A percentile compares a stretch with the other conserved stretches of the same genome.
Conservation (phyloP, 106 monocot genomes). For the Acorus gramineus region DNA sequence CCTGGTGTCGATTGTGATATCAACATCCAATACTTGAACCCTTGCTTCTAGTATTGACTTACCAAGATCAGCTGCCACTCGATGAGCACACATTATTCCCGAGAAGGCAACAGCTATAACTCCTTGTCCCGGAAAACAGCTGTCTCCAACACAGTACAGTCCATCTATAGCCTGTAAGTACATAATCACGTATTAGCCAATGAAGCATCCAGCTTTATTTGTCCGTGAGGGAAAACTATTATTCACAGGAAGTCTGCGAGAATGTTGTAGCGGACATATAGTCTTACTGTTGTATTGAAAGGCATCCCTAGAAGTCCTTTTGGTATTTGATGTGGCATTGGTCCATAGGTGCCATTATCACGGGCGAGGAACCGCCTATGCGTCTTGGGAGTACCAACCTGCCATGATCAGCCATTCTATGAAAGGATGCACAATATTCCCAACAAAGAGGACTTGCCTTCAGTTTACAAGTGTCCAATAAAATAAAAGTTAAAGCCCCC, state of each 20-base stretch:
- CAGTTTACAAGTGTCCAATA: too few species aligned
- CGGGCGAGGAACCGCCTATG: conserved; percentile 91
- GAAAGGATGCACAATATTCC: too few species aligned
- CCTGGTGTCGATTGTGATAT: too few species aligned
- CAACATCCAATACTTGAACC: not conserved
- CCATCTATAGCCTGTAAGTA: conserved; percentile 69
- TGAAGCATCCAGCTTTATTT: too few species aligned
- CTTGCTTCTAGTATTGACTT: conserved; percentile 11
- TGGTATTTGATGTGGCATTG: conserved; percentile 73
- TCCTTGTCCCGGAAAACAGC: conserved; percentile 98
- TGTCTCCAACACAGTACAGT: conserved; percentile 94
- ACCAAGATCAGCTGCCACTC: conserved; percentile 99
- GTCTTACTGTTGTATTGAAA: conserved; percentile 86
- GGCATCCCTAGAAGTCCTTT: conserved; percentile 96
- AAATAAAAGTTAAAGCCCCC: too few species aligned
- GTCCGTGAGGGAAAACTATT: too few species aligned
- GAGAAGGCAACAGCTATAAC: conserved; percentile 99
- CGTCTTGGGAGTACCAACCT: conserved; percentile 90
- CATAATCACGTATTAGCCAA: not conserved
- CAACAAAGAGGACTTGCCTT: too few species aligned
- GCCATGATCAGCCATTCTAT: not conserved
- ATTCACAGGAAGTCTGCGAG: too few species aligned
- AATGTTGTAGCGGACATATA: too few species aligned
- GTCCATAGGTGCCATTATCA: conserved; percentile 86
- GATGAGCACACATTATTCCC: conserved; percentile 96